Percentiles rank a stretch among this genome's conserved stretches.
These are phyloP conservation scores for Phytophthora sp. DNA, from an alignment of 352 stramenopile species.

Conservation along the genomic window DNA sequence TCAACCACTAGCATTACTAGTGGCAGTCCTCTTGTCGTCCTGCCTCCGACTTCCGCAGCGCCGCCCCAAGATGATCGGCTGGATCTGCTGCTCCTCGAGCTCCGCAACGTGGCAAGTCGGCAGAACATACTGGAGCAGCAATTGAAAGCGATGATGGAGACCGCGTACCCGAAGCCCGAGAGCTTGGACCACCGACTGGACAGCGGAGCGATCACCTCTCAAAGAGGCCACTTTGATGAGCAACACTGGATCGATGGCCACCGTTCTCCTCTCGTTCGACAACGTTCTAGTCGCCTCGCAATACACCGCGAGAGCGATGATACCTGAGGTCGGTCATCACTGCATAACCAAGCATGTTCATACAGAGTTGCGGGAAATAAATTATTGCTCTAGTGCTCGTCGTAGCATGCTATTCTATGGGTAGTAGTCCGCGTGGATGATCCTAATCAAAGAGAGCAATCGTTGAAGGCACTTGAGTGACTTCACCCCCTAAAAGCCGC, in stretches of 20 bases:
- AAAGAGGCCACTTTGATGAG: slow-evolving; percentile 43
- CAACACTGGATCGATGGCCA: slow-evolving; percentile 35
- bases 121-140: slow-evolving; percentile 36
- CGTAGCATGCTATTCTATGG: too few species aligned
- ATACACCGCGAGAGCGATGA: too few species aligned
- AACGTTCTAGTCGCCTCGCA: slow-evolving; percentile 24
- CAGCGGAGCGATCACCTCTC: slow-evolving; percentile 7
- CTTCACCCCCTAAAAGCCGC: slow-evolving; percentile 63
- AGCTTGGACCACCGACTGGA: neutral
- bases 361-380: too few species aligned
- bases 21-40: neutral
- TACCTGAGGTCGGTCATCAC: too few species aligned
- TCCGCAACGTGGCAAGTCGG: slow-evolving; percentile 33
- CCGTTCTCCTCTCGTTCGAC: slow-evolving; percentile 30
- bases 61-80: slow-evolving; percentile 17
- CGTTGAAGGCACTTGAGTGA: slow-evolving; percentile 49
- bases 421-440: neutral
- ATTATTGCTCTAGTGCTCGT: too few species aligned
- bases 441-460: slow-evolving; percentile 48
- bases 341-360: too few species aligned
- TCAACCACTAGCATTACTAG: slow-evolving; percentile 9
- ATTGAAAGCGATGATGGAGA: slow-evolving; percentile 25
- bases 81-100: slow-evolving; percentile 34
- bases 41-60: neutral
- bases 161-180: neutral